A percentile compares a stretch with the other conserved stretches of the same genome.
Conservation (phyloP, 2,329 filamentous ascomycete species). For the Cladosporium sp. region DNA sequence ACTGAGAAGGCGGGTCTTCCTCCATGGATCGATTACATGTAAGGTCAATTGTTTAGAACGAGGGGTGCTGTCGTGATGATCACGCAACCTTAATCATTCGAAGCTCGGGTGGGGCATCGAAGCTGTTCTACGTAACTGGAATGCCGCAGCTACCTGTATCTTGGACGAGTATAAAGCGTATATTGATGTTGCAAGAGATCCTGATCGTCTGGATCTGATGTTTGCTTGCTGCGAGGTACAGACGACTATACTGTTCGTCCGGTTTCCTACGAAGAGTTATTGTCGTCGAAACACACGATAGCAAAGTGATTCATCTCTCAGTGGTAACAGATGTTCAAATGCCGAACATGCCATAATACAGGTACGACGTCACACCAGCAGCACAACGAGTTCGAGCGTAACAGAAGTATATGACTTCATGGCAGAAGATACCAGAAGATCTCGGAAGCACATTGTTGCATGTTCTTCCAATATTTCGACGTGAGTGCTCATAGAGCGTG, state of each 20-base stretch:
- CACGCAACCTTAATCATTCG: neutral
- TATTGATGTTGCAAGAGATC: neutral
- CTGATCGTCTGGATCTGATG: neutral
- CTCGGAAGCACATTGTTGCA: neutral
- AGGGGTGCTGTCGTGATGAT: neutral
- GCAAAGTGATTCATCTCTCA: neutral
- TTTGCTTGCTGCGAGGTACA: neutral
- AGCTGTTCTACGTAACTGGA: neutral
- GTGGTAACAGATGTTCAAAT: neutral
- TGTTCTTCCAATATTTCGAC: neutral
- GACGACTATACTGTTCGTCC: neutral
- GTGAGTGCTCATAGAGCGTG: no score
- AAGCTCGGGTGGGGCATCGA: neutral
- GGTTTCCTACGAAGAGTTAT: no score
- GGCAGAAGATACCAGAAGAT: neutral
- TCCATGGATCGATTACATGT: neutral
- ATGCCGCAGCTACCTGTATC: neutral
- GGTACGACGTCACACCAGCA: neutral
- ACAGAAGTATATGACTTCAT: neutral
- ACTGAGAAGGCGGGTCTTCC: neutral
- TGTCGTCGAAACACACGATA: no score
- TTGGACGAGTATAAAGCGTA: neutral
- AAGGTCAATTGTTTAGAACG: neutral
- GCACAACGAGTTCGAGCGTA: neutral
- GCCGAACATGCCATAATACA: neutral